phyloP scores from a whole-genome alignment of 2,329 filamentous ascomycete genomes.

The Aspergillus cejpii region DNA sequence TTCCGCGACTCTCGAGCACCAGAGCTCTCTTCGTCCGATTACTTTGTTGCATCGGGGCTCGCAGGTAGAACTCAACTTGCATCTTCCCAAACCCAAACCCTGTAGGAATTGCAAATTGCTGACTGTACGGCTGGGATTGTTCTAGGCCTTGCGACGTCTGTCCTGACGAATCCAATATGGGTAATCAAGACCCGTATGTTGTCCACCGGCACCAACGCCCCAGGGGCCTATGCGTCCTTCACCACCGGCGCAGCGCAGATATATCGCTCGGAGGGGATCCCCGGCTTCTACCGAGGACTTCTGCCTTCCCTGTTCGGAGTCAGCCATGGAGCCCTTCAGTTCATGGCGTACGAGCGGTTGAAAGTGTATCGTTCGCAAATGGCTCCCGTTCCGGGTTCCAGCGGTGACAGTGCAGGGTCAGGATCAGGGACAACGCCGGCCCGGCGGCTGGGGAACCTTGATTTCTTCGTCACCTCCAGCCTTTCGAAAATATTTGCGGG shows the following conservation, averaged over 20 bases:
- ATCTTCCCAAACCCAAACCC: not conserved
- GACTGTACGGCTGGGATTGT: not conserved
- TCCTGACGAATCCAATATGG: constrained; percentile 93
- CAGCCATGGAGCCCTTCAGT: constrained; percentile 88
- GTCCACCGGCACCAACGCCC: constrained; percentile 65
- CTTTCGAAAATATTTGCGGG: constrained; percentile 81
- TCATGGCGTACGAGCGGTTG: constrained; percentile 81
- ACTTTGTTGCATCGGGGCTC: constrained; percentile 67
- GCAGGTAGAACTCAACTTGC: constrained; percentile 40
- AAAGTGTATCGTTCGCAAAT: constrained; percentile 55
- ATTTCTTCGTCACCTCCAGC: constrained; percentile 74
- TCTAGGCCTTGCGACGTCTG: constrained; percentile 63
- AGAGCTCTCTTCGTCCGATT: constrained; percentile 59
- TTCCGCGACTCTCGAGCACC: constrained; percentile 29
- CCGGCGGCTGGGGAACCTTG: constrained; percentile 57
- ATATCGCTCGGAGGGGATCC: constrained; percentile 61
- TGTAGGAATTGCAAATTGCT: not conserved
- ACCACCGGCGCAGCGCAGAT: constrained; percentile 62
- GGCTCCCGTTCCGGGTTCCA: constrained; percentile 22
- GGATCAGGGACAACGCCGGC: constrained; percentile 15
- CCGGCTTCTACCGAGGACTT: constrained; percentile 83
- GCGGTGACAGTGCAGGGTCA: constrained; percentile 23
- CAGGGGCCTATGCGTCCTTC: constrained; percentile 77
- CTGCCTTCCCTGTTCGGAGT: constrained; percentile 78
- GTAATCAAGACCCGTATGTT: constrained; percentile 98